A percentile compares a stretch with the other conserved stretches of the same genome.
Evolutionary conservation across 306 rosid species (phyloP).

Genomic region (Alnus rubra): DNA sequence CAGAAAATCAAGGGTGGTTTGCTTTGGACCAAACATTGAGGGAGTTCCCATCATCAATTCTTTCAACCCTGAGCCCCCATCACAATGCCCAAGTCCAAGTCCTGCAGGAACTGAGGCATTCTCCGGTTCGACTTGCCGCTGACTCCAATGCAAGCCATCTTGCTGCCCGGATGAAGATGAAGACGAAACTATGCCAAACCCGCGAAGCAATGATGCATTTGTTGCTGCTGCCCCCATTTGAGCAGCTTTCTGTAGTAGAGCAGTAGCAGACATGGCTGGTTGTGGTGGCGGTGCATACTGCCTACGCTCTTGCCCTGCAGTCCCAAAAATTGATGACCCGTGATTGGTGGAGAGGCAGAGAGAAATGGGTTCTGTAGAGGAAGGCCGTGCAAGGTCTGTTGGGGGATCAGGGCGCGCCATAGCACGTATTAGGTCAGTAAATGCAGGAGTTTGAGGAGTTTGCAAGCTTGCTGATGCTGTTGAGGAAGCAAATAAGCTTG

Average conservation of each 20-base stretch:
- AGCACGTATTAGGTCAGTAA: slow-evolving; percentile 57
- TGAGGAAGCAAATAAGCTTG: slow-evolving; percentile 78
- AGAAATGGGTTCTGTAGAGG: slow-evolving; percentile 68
- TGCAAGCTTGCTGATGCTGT: slow-evolving; percentile 53
- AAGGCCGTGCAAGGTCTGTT: slow-evolving; percentile 44
- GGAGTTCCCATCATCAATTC: slow-evolving; percentile 79
- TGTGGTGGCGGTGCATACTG: slow-evolving; percentile 61
- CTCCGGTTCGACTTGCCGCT: slow-evolving; percentile 53
- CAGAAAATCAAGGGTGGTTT: slow-evolving; percentile 86
- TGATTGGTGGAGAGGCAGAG: slow-evolving; percentile 74
- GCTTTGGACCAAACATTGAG: slow-evolving; percentile 80
- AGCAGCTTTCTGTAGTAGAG: slow-evolving; percentile 92
- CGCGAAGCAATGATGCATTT: slow-evolving; percentile 70
- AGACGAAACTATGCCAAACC: slow-evolving; percentile 73
- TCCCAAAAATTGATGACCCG: slow-evolving; percentile 60
- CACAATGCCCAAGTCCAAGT: slow-evolving; percentile 75
- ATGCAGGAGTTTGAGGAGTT: slow-evolving; percentile 56
- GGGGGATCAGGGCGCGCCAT: slow-evolving; percentile 50
- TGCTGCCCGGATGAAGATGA: slow-evolving; percentile 51
- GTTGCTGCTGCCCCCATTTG: slow-evolving; percentile 85
- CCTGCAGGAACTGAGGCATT: slow-evolving; percentile 50
- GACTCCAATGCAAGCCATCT: slow-evolving; percentile 70
- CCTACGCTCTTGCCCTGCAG: slow-evolving; percentile 61
- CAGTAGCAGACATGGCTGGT: slow-evolving; percentile 92
- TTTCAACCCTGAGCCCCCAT: slow-evolving; percentile 68